Evolutionary conservation across 306 rosid species (phyloP).

Genomic region (Sechiopsis laciniata): DNA sequence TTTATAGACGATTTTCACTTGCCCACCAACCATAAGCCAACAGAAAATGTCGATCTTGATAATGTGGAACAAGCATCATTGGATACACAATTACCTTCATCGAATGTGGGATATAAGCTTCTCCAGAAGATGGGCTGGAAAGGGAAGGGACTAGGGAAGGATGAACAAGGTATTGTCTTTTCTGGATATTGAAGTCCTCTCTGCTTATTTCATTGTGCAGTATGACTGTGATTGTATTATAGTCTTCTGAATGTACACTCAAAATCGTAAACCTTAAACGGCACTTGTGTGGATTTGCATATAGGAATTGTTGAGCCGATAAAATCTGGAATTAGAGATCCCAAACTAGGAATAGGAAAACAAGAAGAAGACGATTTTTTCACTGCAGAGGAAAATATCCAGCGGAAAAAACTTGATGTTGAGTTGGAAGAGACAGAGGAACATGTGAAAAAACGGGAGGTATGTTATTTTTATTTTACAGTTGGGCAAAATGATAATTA

Average conservation of each 20-base stretch:
- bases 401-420: constrained; percentile 73
- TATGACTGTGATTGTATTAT: not conserved
- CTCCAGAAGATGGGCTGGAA: constrained; percentile 99
- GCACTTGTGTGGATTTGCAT: constrained; percentile 9
- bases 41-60: constrained; percentile 89
- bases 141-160: constrained; percentile 95
- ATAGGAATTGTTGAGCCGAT: constrained; percentile 86
- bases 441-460: constrained; percentile 81
- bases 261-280: constrained; percentile 6
- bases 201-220: not conserved
- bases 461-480: constrained; percentile 38
- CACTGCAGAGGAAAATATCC: constrained; percentile 95
- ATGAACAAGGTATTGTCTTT: constrained; percentile 75
- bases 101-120: constrained; percentile 89
- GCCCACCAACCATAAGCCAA: constrained; percentile 86
- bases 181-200: not conserved
- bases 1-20: constrained; percentile 63
- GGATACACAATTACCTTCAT: constrained; percentile 70
- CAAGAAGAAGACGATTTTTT: constrained; percentile 92
- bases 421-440: constrained; percentile 93
- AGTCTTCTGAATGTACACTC: not conserved
- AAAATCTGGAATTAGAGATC: constrained; percentile 91
- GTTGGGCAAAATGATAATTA: constrained; percentile 31
- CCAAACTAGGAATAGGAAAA: constrained; percentile 83
- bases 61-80: constrained; percentile 92